Evolutionary conservation across 2,329 filamentous ascomycete species (phyloP).

Genomic region (Colletotrichum sansevieriae): DNA sequence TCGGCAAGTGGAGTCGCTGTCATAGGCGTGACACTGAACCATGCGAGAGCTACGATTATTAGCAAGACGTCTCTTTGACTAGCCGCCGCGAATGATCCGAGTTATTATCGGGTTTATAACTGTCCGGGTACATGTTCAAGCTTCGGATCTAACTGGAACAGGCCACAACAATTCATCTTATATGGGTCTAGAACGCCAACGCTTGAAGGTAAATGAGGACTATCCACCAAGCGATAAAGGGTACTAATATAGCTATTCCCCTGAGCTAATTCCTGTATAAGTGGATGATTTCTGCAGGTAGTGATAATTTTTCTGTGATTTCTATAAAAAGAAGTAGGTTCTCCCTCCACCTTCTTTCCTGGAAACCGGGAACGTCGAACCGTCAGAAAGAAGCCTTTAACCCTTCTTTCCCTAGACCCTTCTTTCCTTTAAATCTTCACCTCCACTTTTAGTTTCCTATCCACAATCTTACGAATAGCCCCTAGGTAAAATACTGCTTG

Average conservation of each 20-base stretch:
- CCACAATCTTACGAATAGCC: neutral
- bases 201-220: neutral
- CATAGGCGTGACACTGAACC: neutral
- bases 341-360: neutral
- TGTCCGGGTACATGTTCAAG: neutral
- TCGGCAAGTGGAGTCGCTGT: neutral
- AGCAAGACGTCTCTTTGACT: neutral
- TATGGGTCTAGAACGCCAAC: neutral
- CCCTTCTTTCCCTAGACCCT: neutral
- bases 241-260: neutral
- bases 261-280: neutral
- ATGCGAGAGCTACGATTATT: neutral
- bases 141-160: neutral
- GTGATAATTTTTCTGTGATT: neutral
- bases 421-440: neutral
- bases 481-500: neutral
- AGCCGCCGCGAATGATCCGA: neutral
- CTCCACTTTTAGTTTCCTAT: neutral
- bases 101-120: neutral
- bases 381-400: neutral
- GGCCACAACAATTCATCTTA: neutral
- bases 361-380: neutral
- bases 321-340: neutral
- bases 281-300: neutral
- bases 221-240: neutral